Conservation (phyloP, 768 basidiomycete species). For the Solioccasus polychromus region DNA sequence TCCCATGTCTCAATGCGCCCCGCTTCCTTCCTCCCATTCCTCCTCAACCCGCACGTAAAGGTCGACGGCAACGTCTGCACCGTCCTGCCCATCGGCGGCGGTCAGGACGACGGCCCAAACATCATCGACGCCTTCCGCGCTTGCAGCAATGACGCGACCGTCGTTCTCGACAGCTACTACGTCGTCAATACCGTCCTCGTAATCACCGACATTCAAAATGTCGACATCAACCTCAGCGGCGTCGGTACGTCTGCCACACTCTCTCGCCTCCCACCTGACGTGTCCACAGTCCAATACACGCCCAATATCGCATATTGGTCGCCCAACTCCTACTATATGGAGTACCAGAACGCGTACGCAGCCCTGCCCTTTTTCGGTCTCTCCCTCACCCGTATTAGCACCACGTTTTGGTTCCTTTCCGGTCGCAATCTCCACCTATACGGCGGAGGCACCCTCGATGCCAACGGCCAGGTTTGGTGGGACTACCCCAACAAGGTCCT, state of each 20-base stretch:
- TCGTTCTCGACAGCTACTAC: conserved; percentile 34
- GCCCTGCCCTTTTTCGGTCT: background rate
- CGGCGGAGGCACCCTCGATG: conserved; percentile 44
- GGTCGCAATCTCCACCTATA: conserved; percentile 36
- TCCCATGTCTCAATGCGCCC: background rate
- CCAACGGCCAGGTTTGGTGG: conserved; percentile 45
- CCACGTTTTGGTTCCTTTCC: conserved; percentile 41
- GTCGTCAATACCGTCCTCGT: conserved; percentile 39
- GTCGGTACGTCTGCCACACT: conserved; percentile 23
- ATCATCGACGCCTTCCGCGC: conserved; percentile 33
- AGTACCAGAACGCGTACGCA: conserved; percentile 42
- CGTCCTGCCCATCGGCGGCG: conserved; percentile 32
- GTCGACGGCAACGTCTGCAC: conserved; percentile 17
- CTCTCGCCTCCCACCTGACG: background rate
- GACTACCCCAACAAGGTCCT: conserved; percentile 27
- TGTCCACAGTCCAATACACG: conserved; percentile 32
- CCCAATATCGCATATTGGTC: conserved; percentile 43
- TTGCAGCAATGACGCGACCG: conserved; percentile 27
- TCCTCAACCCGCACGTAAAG: conserved; percentile 1
- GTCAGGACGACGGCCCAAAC: conserved; percentile 36
- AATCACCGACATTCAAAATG: conserved; percentile 35
- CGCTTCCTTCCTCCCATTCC: background rate
- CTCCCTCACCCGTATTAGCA: conserved; percentile 18
- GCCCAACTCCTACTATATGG: conserved; percentile 37
- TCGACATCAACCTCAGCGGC: conserved; percentile 39